phyloP scores from a whole-genome alignment of 2,329 filamentous ascomycete species.

The Pseudonectria buxi region DNA sequence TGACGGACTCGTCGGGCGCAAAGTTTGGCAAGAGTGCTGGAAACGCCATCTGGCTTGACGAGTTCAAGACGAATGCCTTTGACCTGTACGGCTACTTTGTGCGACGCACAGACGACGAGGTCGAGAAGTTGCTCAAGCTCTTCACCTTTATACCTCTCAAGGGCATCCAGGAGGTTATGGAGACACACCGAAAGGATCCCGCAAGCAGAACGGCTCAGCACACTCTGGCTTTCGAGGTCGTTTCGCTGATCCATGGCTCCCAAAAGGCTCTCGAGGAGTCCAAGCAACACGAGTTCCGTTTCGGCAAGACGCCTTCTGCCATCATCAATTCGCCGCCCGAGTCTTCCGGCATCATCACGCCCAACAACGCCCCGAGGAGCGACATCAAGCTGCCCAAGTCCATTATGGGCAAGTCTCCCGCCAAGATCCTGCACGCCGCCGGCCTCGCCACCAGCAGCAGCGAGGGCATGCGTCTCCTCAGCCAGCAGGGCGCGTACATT shows the following conservation, averaged over 20 bases:
- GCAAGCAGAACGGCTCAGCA: slow-evolving; percentile 75
- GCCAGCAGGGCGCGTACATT: slow-evolving; percentile 53
- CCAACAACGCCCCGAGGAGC: slow-evolving; percentile 42
- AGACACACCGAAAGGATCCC: slow-evolving; percentile 59
- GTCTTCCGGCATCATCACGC: slow-evolving; percentile 28
- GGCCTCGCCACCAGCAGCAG: slow-evolving; percentile 50
- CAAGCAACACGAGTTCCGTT: slow-evolving; percentile 44
- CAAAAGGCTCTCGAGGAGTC: slow-evolving; percentile 58
- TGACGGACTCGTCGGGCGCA: slow-evolving; percentile 76
- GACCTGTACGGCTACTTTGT: slow-evolving; percentile 91
- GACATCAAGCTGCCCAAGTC: slow-evolving; percentile 54
- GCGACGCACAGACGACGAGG: slow-evolving; percentile 70
- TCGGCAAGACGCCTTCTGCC: slow-evolving; percentile 30
- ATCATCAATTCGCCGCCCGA: slow-evolving; percentile 24
- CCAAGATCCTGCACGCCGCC: slow-evolving; percentile 51
- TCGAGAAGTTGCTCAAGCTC: slow-evolving; percentile 75
- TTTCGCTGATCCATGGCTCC: slow-evolving; percentile 70
- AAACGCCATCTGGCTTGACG: slow-evolving; percentile 90
- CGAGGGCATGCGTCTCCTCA: slow-evolving; percentile 54
- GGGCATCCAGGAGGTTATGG: slow-evolving; percentile 62
- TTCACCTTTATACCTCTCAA: slow-evolving; percentile 79
- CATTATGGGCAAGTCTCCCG: slow-evolving; percentile 50
- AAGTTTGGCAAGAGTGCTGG: slow-evolving; percentile 95
- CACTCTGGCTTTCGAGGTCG: slow-evolving; percentile 71
- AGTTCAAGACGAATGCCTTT: slow-evolving; percentile 70